Base-by-base conservation (phyloP, 345 rosid species). In the Camelina laxa region DNA sequence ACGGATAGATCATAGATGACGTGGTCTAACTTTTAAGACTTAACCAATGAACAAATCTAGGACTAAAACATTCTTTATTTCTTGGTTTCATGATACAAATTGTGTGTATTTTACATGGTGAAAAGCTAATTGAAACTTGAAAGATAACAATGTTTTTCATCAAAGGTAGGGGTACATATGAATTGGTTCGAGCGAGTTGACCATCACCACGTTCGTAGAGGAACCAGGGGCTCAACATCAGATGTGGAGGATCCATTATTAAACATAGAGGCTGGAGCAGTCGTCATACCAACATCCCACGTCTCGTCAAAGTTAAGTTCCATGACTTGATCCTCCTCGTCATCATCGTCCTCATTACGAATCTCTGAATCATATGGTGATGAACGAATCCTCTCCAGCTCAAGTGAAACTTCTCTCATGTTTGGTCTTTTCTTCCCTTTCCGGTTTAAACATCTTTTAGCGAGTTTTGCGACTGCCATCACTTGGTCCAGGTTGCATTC, bases 351-450 rank as follows among this genome's bases (percentile, higher is more conserved):
- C 21, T 64, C 71, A 5, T 16, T 69, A 12, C 69, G 59, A 45
- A 45, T 49, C 53, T n/a, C 55, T 47, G 67, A 27, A 24, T 77
- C 64, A 36, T 65, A 6, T 30, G 72, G 16, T 27, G 76, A 33
- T 55, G 70, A 76, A 62, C 59, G 59, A 45, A 69, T 55, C 44
- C 24, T 72, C 64, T 77, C 81, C 27, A 86, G 72, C 42, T 82
- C 84, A 63, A 42, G 10, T 0, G 51, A 54, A 13, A 76, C 85
- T 45, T 86, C 67, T 59, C 75, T 86, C 88, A 83, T 86, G 27
- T 73, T 48, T 9, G 90, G 88, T 35, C 85, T 69, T 17, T 82
- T 70, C 19, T 74, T 79, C 14, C 87, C 85, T 42, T 77, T 74
- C 9, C 73, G 15, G 31, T 38, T 59, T 58, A 87, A 72, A 38